Conservation (phyloP, 192 early-diverging fungal genomes). For the Lobosporangium transversale region DNA sequence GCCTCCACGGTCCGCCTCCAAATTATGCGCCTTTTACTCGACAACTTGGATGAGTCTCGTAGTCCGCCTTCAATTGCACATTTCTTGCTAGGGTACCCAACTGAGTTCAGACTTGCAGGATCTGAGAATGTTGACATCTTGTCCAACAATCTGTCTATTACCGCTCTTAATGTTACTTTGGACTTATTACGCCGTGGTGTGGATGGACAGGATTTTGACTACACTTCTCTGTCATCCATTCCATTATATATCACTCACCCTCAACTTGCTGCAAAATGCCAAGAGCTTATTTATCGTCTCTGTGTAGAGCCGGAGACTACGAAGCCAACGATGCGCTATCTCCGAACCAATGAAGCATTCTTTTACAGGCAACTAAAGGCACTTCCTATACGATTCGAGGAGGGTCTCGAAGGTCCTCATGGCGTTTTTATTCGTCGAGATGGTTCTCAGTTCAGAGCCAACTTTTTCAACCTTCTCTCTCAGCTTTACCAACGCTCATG, state of each 20-base stretch:
- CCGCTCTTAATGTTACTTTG: conserved; percentile 72
- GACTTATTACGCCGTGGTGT: conserved; percentile 65
- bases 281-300: conserved; percentile 85
- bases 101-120: conserved; percentile 32
- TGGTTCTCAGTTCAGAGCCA: conserved; percentile 21
- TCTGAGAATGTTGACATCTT: conserved; percentile 56
- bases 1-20: conserved; percentile 74
- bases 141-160: conserved; percentile 40
- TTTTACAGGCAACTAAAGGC: conserved; percentile 71
- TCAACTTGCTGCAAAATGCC: conserved; percentile 86
- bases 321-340: conserved; percentile 75
- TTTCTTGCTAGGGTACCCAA: conserved; percentile 86
- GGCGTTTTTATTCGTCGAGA: conserved; percentile 29
- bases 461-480: conserved; percentile 54
- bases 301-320: conserved; percentile 77
- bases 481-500: conserved; percentile 89
- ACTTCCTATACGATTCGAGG: conserved; percentile 52
- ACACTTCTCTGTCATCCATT: conserved; percentile 18
- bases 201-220: conserved; percentile 49
- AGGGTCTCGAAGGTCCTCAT: conserved; percentile 26
- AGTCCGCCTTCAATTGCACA: conserved; percentile 84
- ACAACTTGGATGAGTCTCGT: conserved; percentile 68
- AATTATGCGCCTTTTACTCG: conserved; percentile 86
- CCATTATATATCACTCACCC: conserved; percentile 78
- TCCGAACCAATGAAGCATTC: conserved; percentile 84